phyloP scores from a whole-genome alignment of 306 rosid species.

The Vicia faba region DNA sequence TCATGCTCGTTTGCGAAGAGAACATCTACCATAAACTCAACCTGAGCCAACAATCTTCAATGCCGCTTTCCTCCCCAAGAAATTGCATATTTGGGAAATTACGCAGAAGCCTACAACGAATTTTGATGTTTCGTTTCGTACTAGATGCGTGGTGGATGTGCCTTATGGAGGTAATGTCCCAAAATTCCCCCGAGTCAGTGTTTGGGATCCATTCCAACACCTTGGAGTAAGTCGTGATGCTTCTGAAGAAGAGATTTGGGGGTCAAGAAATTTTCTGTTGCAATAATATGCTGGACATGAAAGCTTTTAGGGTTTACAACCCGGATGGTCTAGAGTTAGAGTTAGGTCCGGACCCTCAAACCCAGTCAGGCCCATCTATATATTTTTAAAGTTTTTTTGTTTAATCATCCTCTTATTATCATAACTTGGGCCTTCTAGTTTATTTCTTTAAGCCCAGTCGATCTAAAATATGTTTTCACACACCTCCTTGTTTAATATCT shows the following conservation, averaged over 20 bases:
- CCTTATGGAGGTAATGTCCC: constrained; percentile 81
- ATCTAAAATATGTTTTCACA: too few species aligned
- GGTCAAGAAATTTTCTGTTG: constrained; percentile 87
- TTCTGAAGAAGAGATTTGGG: constrained; percentile 95
- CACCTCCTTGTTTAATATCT: too few species aligned
- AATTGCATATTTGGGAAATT: constrained; percentile 42
- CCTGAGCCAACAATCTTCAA: constrained; percentile 41
- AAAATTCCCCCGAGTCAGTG: constrained; percentile 67
- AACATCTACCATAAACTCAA: constrained; percentile 42
- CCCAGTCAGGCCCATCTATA: too few species aligned
- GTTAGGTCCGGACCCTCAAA: too few species aligned
- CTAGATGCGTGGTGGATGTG: constrained; percentile 68
- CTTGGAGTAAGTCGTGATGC: constrained; percentile 86
- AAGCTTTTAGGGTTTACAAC: too few species aligned
- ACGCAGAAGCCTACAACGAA: constrained; percentile 30
- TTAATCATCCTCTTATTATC: too few species aligned
- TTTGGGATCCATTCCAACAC: constrained; percentile 89
- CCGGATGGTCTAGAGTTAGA: too few species aligned
- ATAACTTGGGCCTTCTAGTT: too few species aligned
- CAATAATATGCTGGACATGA: constrained; percentile 94
- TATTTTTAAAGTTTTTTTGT: too few species aligned
- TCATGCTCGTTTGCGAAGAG: constrained; percentile 84
- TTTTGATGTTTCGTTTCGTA: constrained; percentile 30
- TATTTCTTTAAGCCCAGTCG: too few species aligned
- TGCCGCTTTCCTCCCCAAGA: too few species aligned